Evolutionary conservation across 176 grass and related monocot genomes (phyloP), one percentile per base, ranked within the genome.

Genomic region (Aegilops longissima): DNA sequence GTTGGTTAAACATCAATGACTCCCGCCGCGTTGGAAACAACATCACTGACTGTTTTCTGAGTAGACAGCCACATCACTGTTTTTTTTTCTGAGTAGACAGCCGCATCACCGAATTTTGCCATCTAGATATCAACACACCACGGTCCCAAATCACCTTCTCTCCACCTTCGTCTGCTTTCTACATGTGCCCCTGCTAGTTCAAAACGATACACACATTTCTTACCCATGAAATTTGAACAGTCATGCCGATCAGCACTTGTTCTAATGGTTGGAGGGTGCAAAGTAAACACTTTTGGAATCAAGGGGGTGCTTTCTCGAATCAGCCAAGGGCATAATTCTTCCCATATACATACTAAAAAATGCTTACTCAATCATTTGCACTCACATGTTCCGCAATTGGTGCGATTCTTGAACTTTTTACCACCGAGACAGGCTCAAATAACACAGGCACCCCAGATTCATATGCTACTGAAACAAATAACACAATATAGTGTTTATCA

Each of bases 351-450:
- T 81, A 86, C 4, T 76, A 61, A 67, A 81, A 24, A 81, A 62
- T 27, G 66, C 47, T 24, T 12, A 47, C 44, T 47, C 44, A 70
- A 64, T 87, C 68, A n/a, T 78, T 62, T 29, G 29, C 49, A 94
- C 93, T 95, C 66, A 98, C 96, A 85, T 91, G 89, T 82, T 96
- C 69, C 75, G 86, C 86, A 33, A 98, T 77, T 75, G 90, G 66
- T n/a, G 82, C 82, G 69, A 94, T 94, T 91, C 93, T 95, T 89
- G 25, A 85, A 87, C 93, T 86, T 86, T 98, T 98, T 69, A 84
- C 82, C 62, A 90, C 76, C 27, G 96, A 98, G 58, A 98, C 96
- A 34, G 96, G 96, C 70, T 98, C 96, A 94, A 98, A 98, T 79
- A 95, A 94, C 44, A 96, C 84, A 36, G 93, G 96, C 30, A 96